A percentile compares a stretch with the other conserved stretches of the same genome.
Conservation (phyloP, 164 flowering plant species). For the Cinnamomum micranthum region DNA sequence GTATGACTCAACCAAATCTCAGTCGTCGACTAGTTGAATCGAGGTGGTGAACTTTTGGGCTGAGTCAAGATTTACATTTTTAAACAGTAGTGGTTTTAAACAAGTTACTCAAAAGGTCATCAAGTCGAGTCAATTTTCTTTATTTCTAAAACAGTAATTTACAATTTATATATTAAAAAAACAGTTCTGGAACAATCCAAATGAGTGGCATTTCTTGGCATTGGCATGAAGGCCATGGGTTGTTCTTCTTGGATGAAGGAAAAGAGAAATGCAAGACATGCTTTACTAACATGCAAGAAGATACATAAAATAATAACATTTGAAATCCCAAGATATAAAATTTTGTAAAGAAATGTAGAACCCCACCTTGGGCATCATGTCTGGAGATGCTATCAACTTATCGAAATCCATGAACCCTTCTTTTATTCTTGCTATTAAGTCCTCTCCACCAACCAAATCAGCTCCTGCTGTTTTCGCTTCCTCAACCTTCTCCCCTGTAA, state of each 20-base stretch:
- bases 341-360: conserved; percentile 5
- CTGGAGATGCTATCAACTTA: conserved; percentile 93
- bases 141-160: neutral
- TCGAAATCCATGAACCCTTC: conserved; percentile 97
- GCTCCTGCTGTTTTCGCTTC: conserved; percentile 98
- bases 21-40: no score
- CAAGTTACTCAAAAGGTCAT: no score
- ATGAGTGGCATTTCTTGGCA: neutral
- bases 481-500: conserved; percentile 84
- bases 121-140: neutral
- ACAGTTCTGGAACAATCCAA: neutral
- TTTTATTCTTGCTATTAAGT: conserved; percentile 82
- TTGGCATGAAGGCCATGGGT: neutral
- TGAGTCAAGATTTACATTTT: no score
- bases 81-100: no score
- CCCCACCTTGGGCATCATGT: conserved; percentile 97
- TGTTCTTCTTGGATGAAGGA: neutral
- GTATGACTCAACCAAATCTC: no score
- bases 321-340: neutral
- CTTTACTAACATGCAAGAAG: neutral
- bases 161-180: neutral
- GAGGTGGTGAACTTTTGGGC: no score
- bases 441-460: conserved; percentile 94
- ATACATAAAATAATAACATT: no score
- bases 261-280: neutral